Evolutionary conservation across 441 rosid genomes (phyloP).

Genomic region (Euphorbia schlechtendalii): DNA sequence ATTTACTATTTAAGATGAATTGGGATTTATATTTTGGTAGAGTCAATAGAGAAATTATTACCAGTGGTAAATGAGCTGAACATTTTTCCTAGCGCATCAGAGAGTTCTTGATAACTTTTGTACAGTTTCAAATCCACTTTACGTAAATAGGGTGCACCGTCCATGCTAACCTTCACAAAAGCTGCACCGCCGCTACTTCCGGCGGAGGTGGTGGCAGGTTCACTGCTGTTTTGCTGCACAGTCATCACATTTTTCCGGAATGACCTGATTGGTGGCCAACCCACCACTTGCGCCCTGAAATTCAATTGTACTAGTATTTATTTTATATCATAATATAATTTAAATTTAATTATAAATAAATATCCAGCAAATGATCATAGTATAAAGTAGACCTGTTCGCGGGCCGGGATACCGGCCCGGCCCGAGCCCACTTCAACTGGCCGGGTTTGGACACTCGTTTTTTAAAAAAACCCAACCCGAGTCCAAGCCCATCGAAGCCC

Average conservation of each 20-base stretch:
- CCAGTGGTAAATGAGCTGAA: constrained; percentile 90
- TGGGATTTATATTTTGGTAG: too few relatives aligned
- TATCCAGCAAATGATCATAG: too few relatives aligned
- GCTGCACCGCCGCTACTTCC: constrained; percentile 31
- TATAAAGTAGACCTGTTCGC: too few relatives aligned
- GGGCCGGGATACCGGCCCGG: too few relatives aligned
- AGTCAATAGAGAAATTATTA: too few relatives aligned
- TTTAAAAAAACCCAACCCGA: too few relatives aligned
- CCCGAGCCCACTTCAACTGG: too few relatives aligned
- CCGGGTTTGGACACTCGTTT: too few relatives aligned
- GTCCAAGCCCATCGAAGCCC: too few relatives aligned
- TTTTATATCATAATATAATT: not conserved
- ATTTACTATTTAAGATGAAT: not conserved
- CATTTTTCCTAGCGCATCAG: constrained; percentile 75
- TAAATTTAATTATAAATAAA: not conserved
- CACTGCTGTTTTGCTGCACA: constrained; percentile 39
- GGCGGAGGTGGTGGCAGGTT: constrained; percentile 16
- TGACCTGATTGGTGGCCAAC: constrained; percentile 95
- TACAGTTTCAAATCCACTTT: constrained; percentile 81
- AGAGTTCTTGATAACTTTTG: constrained; percentile 73
- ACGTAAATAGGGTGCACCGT: constrained; percentile 88
- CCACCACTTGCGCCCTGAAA: constrained; percentile 89
- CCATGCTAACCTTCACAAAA: constrained; percentile 93
- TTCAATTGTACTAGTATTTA: not conserved
- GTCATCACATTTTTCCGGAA: constrained; percentile 76